These are phyloP conservation scores for Globisporangium nagaii DNA, from an alignment of 352 stramenopile species.

Conservation along the genomic window DNA sequence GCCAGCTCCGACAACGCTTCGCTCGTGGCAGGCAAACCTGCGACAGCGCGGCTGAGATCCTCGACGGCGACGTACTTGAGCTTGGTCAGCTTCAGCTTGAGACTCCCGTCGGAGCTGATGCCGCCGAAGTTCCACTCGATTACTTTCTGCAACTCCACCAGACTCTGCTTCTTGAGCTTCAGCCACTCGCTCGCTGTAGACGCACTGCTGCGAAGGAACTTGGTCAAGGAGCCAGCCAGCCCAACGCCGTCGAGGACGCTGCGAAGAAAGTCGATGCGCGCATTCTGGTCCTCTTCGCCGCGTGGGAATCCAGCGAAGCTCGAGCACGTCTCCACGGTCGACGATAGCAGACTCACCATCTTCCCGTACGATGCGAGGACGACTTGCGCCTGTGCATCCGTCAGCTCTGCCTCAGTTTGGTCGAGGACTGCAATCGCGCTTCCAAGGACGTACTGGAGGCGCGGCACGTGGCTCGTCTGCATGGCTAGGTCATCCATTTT, in stretches of 20 bases:
- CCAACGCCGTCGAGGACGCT: slow-evolving; percentile 40
- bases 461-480: slow-evolving; percentile 9
- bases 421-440: slow-evolving; percentile 25
- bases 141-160: slow-evolving; percentile 24
- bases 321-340: slow-evolving; percentile 21
- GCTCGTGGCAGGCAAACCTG: slow-evolving; percentile 20
- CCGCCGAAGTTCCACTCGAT: slow-evolving; percentile 36
- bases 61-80: slow-evolving; percentile 39
- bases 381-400: slow-evolving; percentile 12
- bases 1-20: neutral
- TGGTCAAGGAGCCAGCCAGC: slow-evolving; percentile 21
- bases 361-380: slow-evolving; percentile 24
- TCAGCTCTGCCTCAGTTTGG: neutral
- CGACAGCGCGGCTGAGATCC: slow-evolving; percentile 24
- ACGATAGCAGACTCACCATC: slow-evolving; percentile 21
- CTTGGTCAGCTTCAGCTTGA: slow-evolving; percentile 30
- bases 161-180: slow-evolving; percentile 20
- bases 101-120: slow-evolving; percentile 34
- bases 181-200: slow-evolving; percentile 20
- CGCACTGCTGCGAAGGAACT: slow-evolving; percentile 18
- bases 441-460: slow-evolving; percentile 31
- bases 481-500: slow-evolving; percentile 13
- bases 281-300: slow-evolving; percentile 36
- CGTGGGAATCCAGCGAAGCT: slow-evolving; percentile 28
- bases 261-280: slow-evolving; percentile 28